phyloP scores from a whole-genome alignment of 495 filamentous ascomycete species.

The Aspergillus biplanus region DNA sequence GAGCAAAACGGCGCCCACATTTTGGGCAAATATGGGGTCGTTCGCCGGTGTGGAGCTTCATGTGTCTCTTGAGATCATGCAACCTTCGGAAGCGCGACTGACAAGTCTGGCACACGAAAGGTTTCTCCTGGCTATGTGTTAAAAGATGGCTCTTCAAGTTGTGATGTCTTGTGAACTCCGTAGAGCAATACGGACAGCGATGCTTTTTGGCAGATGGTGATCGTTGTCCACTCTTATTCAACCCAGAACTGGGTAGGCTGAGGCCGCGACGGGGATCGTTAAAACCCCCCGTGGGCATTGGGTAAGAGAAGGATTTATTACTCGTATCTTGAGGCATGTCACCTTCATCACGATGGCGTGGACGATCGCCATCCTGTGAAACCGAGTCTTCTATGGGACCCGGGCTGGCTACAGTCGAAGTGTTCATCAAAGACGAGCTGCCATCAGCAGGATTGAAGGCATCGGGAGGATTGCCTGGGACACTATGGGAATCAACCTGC shows the following conservation, averaged over 20 bases:
- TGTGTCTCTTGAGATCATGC: constrained; percentile 95
- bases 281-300: constrained; percentile 49
- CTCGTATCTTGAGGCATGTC: constrained; percentile 48
- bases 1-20: constrained; percentile 91
- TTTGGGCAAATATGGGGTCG: constrained; percentile 92
- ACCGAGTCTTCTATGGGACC: constrained; percentile 50
- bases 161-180: constrained; percentile 96
- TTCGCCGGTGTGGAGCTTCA: constrained; percentile 95
- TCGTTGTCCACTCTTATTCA: constrained; percentile 62
- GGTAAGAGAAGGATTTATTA: constrained; percentile 58
- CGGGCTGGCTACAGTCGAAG: constrained; percentile 51
- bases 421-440: constrained; percentile 40
- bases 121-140: constrained; percentile 98
- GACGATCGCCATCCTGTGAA: constrained; percentile 48
- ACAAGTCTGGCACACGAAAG: constrained; percentile 88
- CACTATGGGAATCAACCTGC: constrained; percentile 47
- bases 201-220: constrained; percentile 87
- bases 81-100: constrained; percentile 87
- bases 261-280: constrained; percentile 64
- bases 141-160: constrained; percentile 99
- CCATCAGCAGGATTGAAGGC: constrained; percentile 39
- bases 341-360: constrained; percentile 38
- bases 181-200: constrained; percentile 93
- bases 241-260: constrained; percentile 74
- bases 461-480: constrained; percentile 32